phyloP scores from a whole-genome alignment of 192 early-diverging fungal genomes.

The Radiomyces spectabilis region DNA sequence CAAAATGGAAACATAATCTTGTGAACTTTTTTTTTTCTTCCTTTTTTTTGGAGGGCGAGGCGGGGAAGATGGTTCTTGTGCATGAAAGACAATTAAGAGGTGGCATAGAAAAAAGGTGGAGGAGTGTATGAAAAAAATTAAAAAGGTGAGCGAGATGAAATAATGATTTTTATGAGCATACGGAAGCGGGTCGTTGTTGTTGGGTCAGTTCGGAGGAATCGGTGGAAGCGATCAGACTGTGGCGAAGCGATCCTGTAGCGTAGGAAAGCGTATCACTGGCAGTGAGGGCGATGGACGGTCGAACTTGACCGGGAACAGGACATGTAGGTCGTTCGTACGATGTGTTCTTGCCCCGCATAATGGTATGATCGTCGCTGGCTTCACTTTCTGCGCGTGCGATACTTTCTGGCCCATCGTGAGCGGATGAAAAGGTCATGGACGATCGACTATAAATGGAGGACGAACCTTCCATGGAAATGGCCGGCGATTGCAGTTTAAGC shows the following conservation, averaged over 20 bases:
- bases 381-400: not conserved
- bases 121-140: no score
- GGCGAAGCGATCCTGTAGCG: not conserved
- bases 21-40: no score
- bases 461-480: not conserved
- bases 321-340: constrained; percentile 3
- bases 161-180: no score
- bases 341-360: not conserved
- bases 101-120: no score
- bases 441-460: constrained; percentile 1
- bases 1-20: no score
- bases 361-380: not conserved
- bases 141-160: no score
- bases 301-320: constrained; percentile 1
- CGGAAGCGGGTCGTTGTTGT: no score
- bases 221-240: not conserved
- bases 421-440: not conserved
- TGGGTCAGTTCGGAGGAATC: no score
- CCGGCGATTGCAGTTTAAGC: not conserved
- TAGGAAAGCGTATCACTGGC: not conserved
- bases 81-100: no score
- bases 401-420: not conserved
- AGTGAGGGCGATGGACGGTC: not conserved
- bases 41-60: no score
- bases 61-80: no score